Conservation (phyloP, 177 flowering plant genomes). For the Vitis hybrid region DNA sequence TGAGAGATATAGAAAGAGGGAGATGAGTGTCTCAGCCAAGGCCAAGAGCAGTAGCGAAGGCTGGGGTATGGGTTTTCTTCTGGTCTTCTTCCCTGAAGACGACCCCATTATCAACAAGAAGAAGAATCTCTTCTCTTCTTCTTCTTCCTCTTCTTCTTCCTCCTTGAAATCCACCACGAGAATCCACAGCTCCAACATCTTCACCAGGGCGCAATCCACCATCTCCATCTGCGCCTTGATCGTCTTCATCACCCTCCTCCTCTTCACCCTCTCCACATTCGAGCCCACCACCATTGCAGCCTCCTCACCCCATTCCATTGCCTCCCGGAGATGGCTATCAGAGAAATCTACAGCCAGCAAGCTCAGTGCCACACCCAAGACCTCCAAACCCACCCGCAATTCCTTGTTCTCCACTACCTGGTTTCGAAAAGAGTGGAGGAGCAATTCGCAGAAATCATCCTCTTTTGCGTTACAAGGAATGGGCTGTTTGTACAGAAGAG, state of each 20-base stretch:
- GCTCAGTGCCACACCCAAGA: not conserved
- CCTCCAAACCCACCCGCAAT: not conserved
- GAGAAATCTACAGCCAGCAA: constrained; percentile 8
- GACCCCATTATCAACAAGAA: constrained; percentile 14
- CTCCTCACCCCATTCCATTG: constrained; percentile 1
- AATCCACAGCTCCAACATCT: constrained; percentile 26
- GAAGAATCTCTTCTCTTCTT: constrained; percentile 19
- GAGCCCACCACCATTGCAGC: constrained; percentile 34
- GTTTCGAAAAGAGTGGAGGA: not conserved
- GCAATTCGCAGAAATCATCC: not conserved
- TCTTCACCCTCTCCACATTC: constrained; percentile 71
- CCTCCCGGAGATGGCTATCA: constrained; percentile 35
- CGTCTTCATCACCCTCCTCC: constrained; percentile 59
- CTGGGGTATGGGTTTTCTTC: constrained; percentile 60
- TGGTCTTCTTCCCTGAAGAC: constrained; percentile 67
- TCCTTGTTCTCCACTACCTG: constrained; percentile 6
- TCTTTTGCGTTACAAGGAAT: constrained; percentile 68
- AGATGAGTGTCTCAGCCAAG: constrained; percentile 31
- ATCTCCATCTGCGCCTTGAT: constrained; percentile 63
- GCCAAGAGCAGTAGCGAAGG: constrained; percentile 20
- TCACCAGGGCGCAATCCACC: constrained; percentile 67
- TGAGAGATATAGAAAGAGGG: not conserved
- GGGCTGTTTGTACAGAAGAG: constrained; percentile 67
- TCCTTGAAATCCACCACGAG: constrained; percentile 1
- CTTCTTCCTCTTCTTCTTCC: not conserved